Conservation (phyloP, 257 asterid genomes). For the Parsonsia alboflavescens region DNA sequence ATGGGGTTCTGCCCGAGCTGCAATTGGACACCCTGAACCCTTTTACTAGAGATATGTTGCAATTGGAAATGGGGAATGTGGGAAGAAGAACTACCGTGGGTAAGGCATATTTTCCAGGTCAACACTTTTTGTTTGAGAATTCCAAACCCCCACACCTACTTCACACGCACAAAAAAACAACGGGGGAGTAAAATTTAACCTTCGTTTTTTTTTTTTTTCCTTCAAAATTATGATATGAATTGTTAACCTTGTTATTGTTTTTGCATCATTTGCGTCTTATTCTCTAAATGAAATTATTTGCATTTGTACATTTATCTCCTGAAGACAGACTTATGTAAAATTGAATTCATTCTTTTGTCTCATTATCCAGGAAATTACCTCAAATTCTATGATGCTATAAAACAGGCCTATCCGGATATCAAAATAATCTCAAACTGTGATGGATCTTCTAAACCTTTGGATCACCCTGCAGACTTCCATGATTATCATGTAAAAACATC, state of each 20-base stretch:
- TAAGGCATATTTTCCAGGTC: slow-evolving; percentile 22
- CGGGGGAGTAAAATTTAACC: not conserved
- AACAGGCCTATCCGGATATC: no score
- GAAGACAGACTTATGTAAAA: not conserved
- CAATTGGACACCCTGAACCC: slow-evolving; percentile 89
- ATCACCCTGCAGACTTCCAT: slow-evolving; percentile 86
- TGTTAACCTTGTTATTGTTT: not conserved
- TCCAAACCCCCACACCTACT: no score
- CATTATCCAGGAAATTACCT: no score
- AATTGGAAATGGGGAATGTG: slow-evolving; percentile 91
- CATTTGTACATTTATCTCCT: not conserved
- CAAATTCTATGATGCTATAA: no score
- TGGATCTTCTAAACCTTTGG: slow-evolving; percentile 58
- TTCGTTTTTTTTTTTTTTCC: no score
- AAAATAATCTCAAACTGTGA: no score
- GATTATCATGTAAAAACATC: slow-evolving; percentile 73
- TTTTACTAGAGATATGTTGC: slow-evolving; percentile 89
- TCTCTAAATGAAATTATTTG: not conserved
- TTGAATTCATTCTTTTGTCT: not conserved
- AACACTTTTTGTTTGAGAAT: not conserved
- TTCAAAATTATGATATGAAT: not conserved
- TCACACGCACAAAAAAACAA: not conserved
- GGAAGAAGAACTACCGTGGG: slow-evolving; percentile 74
- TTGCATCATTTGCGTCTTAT: not conserved
- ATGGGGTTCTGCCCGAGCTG: slow-evolving; percentile 94